phyloP scores from a whole-genome alignment of 805 yeast species.

The Babjeviella inositovora region DNA sequence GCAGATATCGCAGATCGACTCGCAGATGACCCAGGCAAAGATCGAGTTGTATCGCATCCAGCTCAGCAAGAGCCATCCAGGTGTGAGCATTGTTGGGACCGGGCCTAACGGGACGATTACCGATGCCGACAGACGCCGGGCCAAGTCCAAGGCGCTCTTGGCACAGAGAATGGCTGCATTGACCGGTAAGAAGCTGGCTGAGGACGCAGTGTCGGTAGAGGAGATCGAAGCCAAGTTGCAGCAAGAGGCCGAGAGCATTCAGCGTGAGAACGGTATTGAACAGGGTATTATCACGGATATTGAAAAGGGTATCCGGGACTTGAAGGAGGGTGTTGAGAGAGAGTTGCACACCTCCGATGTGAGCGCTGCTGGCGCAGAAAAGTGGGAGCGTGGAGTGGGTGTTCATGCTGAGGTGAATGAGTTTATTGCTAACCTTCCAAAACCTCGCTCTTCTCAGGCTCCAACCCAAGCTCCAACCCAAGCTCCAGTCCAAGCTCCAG shows the following conservation, averaged over 20 bases:
- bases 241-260: conserved; percentile 32
- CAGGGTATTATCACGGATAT: conserved; percentile 54
- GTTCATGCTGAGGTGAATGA: conserved; percentile 44
- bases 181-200: conserved; percentile 59
- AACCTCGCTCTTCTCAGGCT: conserved; percentile 1
- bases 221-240: conserved; percentile 37
- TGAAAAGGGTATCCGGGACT: conserved; percentile 49
- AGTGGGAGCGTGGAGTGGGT: conserved; percentile 76
- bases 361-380: conserved; percentile 13
- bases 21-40: conserved; percentile 50
- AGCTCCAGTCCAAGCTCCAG: conserved; percentile 5
- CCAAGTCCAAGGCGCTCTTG: conserved; percentile 62
- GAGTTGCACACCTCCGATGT: conserved; percentile 19
- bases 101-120: conserved; percentile 83
- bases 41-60: conserved; percentile 43
- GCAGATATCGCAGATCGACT: conserved; percentile 47
- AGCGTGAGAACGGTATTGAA: conserved; percentile 35
- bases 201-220: conserved; percentile 27
- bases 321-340: conserved; percentile 31
- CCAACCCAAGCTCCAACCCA: conserved; percentile 3
- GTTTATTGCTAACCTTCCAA: conserved; percentile 26
- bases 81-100: conserved; percentile 53
- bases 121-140: conserved; percentile 67
- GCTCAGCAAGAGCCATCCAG: conserved; percentile 49
- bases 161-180: conserved; percentile 85